These are phyloP conservation scores for Insectozyma bohioensis DNA, from an alignment of 1,139 yeast genomes.

Conservation along the genomic window DNA sequence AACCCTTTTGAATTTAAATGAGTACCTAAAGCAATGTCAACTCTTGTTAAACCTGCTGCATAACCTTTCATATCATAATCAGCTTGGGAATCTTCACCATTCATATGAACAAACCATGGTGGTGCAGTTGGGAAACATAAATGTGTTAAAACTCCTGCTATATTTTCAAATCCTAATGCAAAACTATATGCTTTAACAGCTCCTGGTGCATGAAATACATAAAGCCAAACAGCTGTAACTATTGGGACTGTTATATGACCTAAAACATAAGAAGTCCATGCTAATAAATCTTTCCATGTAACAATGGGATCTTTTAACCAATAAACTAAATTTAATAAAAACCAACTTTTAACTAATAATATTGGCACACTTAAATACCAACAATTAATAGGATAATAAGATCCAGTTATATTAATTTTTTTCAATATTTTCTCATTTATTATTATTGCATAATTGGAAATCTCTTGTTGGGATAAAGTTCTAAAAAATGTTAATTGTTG, in stretches of 20 bases:
- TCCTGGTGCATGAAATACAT: conserved; percentile 68
- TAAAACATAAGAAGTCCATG: conserved; percentile 62
- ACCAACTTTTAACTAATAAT: conserved; percentile 36
- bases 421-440: conserved; percentile 13
- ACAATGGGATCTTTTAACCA: conserved; percentile 25
- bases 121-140: conserved; percentile 65
- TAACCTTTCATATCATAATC: conserved; percentile 63
- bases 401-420: too few species aligned
- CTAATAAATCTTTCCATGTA: conserved; percentile 47
- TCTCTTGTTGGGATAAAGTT: conserved; percentile 6
- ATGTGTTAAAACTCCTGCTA: conserved; percentile 60
- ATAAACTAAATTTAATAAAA: conserved; percentile 40
- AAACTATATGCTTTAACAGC: conserved; percentile 51
- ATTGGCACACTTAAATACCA: conserved; percentile 29
- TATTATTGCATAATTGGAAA: conserved; percentile 6
- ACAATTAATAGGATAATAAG: conserved; percentile 17
- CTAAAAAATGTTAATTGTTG: conserved; percentile 8
- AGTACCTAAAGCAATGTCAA: conserved; percentile 62
- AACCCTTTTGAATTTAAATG: conserved; percentile 62
- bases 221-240: conserved; percentile 60
- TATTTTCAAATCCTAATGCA: conserved; percentile 59
- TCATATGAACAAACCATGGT: conserved; percentile 66
- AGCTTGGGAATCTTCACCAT: conserved; percentile 54
- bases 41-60: conserved; percentile 68
- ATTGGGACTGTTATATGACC: conserved; percentile 62